Percentiles rank a stretch among this genome's conserved stretches.
phyloP scores from a whole-genome alignment of 805 yeast species.

The Osmozyma mogii region DNA sequence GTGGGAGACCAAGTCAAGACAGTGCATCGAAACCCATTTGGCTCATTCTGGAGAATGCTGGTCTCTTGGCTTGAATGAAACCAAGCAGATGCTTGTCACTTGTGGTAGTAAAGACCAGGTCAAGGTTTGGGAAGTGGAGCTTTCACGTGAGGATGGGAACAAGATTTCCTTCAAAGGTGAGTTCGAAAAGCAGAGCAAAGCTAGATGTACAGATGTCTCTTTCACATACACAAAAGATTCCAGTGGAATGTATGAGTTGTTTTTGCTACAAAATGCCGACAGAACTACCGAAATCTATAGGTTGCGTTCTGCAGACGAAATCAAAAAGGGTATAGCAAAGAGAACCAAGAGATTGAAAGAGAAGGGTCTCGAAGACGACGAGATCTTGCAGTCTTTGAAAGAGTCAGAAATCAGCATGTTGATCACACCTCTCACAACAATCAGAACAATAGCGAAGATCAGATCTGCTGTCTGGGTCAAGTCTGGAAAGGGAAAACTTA shows the following conservation, averaged over 20 bases:
- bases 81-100: slow-evolving; percentile 47
- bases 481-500: slow-evolving; percentile 38
- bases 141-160: slow-evolving; percentile 42
- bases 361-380: slow-evolving; percentile 54
- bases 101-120: slow-evolving; percentile 76
- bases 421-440: slow-evolving; percentile 58
- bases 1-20: slow-evolving; percentile 88
- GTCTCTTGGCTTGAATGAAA: slow-evolving; percentile 52
- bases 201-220: slow-evolving; percentile 54
- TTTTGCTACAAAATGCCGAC: slow-evolving; percentile 73
- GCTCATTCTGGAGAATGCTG: slow-evolving; percentile 94
- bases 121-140: slow-evolving; percentile 73
- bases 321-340: slow-evolving; percentile 65
- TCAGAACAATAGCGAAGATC: slow-evolving; percentile 60
- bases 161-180: slow-evolving; percentile 49
- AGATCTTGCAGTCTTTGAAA: slow-evolving; percentile 37
- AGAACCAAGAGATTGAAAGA: slow-evolving; percentile 73
- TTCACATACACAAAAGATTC: slow-evolving; percentile 32
- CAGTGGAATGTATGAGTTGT: slow-evolving; percentile 36
- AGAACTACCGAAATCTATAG: slow-evolving; percentile 75
- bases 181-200: slow-evolving; percentile 68
- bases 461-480: slow-evolving; percentile 61
- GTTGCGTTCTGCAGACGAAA: slow-evolving; percentile 67
- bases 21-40: slow-evolving; percentile 89
- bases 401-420: slow-evolving; percentile 47